phyloP scores from a whole-genome alignment of 805 yeast genomes.

The Lachancea dasiensis region DNA sequence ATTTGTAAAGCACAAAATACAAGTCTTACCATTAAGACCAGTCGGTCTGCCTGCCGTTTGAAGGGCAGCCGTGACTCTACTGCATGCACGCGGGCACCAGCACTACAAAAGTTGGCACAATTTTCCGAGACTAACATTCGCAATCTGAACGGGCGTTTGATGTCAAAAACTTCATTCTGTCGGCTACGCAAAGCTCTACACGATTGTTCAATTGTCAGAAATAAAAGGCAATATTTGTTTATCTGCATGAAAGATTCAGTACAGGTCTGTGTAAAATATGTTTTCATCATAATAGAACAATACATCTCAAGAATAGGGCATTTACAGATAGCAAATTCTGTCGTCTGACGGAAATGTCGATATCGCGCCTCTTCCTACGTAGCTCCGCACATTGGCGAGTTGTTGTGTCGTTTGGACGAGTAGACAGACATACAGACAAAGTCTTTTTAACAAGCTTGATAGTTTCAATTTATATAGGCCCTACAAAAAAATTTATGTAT shows the following conservation, averaged over 20 bases:
- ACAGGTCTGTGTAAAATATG: constrained; percentile 36
- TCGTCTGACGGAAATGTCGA: constrained; percentile 4
- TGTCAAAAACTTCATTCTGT: background rate
- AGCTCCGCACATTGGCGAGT: too few species aligned
- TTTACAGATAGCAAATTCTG: background rate
- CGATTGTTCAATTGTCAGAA: constrained; percentile 9
- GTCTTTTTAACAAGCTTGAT: too few species aligned
- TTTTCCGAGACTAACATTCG: too few species aligned
- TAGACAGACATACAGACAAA: too few species aligned
- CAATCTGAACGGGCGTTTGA: too few species aligned
- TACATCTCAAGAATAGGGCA: background rate
- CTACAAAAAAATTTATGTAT: too few species aligned
- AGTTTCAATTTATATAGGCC: too few species aligned
- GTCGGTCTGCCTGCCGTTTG: background rate
- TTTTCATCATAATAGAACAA: constrained; percentile 28
- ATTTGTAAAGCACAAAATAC: constrained; percentile 11
- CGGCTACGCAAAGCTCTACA: constrained; percentile 1
- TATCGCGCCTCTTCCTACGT: background rate
- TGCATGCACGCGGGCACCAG: too few species aligned
- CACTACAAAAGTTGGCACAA: too few species aligned
- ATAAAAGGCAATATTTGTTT: constrained; percentile 26
- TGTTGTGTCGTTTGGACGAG: too few species aligned
- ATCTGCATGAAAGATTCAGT: constrained; percentile 34
- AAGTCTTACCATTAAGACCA: constrained; percentile 8
- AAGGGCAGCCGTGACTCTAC: background rate